These are phyloP conservation scores for Cyclotella cryptica DNA, from an alignment of 108 stramenopile species.

Conservation along the genomic window DNA sequence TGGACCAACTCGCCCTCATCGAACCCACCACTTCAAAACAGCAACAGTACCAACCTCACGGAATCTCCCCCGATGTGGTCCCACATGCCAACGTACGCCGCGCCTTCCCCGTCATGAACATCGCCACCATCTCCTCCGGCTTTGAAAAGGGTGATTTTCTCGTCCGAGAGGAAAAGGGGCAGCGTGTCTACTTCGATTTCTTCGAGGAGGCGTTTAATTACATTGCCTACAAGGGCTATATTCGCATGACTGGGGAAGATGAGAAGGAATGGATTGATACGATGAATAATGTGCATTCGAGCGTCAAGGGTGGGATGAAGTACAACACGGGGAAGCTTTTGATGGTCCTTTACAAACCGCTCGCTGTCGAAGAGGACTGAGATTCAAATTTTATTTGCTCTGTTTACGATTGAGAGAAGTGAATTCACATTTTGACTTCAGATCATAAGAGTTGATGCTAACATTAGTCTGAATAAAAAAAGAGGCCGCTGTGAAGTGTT, in stretches of 20 bases:
- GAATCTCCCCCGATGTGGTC: conserved; percentile 21
- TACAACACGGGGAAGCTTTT: conserved; percentile 89
- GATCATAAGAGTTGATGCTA: no score
- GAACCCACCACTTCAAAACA: conserved; percentile 33
- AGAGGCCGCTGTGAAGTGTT: no score
- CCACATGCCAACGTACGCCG: conserved; percentile 26
- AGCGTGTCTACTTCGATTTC: conserved; percentile 55
- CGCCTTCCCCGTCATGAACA: conserved; percentile 48
- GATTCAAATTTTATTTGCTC: not conserved
- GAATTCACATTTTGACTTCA: not conserved
- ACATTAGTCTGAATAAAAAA: no score
- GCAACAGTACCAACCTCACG: conserved; percentile 14
- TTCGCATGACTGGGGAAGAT: conserved; percentile 81
- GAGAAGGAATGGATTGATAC: conserved; percentile 89
- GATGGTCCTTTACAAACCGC: conserved; percentile 74
- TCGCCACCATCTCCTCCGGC: conserved; percentile 53
- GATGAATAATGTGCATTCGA: conserved; percentile 85
- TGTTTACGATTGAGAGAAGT: not conserved
- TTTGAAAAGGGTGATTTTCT: conserved; percentile 56
- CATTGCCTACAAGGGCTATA: conserved; percentile 90
- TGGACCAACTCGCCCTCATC: conserved; percentile 48
- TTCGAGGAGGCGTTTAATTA: conserved; percentile 87
- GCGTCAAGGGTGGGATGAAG: conserved; percentile 90
- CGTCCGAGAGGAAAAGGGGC: conserved; percentile 53
- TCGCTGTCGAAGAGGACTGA: conserved; percentile 28